phyloP scores from a whole-genome alignment of 805 yeast genomes.

The Lipomyces sp. region DNA sequence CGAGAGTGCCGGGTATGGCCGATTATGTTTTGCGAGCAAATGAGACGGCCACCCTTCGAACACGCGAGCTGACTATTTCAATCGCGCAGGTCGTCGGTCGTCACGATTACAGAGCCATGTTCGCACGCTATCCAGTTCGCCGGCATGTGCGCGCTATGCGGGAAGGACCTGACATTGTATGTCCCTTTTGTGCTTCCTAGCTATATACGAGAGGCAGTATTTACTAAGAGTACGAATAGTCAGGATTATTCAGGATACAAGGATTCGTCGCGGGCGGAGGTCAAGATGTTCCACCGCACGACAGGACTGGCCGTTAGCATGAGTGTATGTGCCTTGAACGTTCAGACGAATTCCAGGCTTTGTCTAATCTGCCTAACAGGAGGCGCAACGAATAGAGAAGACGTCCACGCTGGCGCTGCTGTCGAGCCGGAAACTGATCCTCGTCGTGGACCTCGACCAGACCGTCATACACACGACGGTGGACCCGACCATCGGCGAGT shows the following conservation, averaged over 20 bases:
- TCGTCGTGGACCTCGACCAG: constrained; percentile 95
- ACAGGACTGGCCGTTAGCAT: constrained; percentile 77
- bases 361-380: too few species aligned
- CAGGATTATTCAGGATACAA: constrained; percentile 71
- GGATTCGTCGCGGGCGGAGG: constrained; percentile 72
- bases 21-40: too few species aligned
- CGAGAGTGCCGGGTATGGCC: constrained; percentile 33
- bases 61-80: too few species aligned
- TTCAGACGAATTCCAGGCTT: too few species aligned
- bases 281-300: constrained; percentile 85
- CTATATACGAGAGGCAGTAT: background rate
- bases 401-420: constrained; percentile 59
- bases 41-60: too few species aligned
- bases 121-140: constrained; percentile 91
- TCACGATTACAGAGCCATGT: constrained; percentile 73
- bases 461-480: constrained; percentile 97
- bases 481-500: constrained; percentile 96
- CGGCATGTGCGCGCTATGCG: constrained; percentile 92
- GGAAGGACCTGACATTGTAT: constrained; percentile 54
- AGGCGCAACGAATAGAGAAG: constrained; percentile 81
- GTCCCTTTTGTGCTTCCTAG: too few species aligned
- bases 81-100: constrained; percentile 49
- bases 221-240: too few species aligned
- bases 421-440: constrained; percentile 66
- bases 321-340: too few species aligned